phyloP scores from a whole-genome alignment of 148 eudicot species.

The Gaultheria prostrata region DNA sequence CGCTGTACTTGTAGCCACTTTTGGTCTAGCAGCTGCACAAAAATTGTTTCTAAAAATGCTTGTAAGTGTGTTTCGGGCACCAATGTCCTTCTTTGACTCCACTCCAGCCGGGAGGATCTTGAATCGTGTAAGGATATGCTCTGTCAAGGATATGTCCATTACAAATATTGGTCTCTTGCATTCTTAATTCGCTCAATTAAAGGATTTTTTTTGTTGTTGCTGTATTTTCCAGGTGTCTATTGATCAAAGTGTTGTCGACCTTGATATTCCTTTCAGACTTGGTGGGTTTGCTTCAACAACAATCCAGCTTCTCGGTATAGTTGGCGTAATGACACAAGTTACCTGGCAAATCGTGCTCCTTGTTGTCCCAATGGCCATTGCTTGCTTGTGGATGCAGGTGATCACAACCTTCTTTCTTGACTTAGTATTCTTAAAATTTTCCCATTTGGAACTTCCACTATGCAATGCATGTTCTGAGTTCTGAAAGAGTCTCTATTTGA shows the following conservation, averaged over 20 bases:
- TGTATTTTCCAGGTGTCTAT: slow-evolving; percentile 65
- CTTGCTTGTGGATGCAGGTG: slow-evolving; percentile 99
- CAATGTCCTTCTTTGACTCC: slow-evolving; percentile 98
- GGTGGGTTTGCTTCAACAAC: slow-evolving; percentile 93
- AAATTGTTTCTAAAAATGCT: slow-evolving; percentile 86
- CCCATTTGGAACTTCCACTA: neutral
- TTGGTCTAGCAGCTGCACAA: slow-evolving; percentile 86
- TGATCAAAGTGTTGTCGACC: slow-evolving; percentile 96
- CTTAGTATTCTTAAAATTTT: neutral
- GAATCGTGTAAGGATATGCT: slow-evolving; percentile 65
- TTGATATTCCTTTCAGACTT: slow-evolving; percentile 92
- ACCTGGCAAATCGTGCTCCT: slow-evolving; percentile 96
- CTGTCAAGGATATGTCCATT: slow-evolving; percentile 7
- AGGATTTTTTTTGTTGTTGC: neutral
- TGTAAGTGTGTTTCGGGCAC: slow-evolving; percentile 71
- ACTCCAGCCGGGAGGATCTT: slow-evolving; percentile 94
- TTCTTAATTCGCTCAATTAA: slow-evolving; percentile 12
- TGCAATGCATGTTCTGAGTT: neutral
- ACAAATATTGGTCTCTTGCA: neutral
- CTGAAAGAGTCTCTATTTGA: neutral
- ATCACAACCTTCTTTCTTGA: slow-evolving; percentile 16
- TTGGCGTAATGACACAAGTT: slow-evolving; percentile 85
- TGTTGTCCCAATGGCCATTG: slow-evolving; percentile 86
- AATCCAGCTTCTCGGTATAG: slow-evolving; percentile 82
- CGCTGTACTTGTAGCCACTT: slow-evolving; percentile 82